Evolutionary conservation across 1,139 yeast genomes (phyloP).

Genomic region (Wickerhamomyces sp.): DNA sequence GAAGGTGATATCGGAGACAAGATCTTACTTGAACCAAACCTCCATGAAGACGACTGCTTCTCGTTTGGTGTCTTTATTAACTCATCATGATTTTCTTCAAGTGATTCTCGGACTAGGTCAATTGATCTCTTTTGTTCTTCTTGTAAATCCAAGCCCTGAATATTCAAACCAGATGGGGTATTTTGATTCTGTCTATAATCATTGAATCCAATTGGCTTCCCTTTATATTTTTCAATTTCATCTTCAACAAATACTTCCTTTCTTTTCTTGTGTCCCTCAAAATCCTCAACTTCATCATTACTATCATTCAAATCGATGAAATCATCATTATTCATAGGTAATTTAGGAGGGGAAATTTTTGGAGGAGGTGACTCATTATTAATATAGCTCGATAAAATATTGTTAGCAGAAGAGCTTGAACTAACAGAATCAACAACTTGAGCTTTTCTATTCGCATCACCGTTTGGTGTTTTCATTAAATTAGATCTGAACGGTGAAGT

Average conservation of each 20-base stretch:
- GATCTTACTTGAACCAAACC: conserved; percentile 7
- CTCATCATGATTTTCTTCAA: not conserved
- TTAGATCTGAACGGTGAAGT: conserved; percentile 17
- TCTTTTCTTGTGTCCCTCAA: not conserved
- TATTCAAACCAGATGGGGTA: conserved; percentile 18
- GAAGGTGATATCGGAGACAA: conserved; percentile 13
- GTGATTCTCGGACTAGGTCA: not conserved
- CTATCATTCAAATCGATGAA: conserved; percentile 21
- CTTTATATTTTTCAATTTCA: conserved; percentile 15
- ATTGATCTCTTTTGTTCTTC: not conserved
- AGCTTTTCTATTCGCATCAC: conserved; percentile 28
- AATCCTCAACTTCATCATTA: conserved; percentile 7
- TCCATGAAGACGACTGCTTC: conserved; percentile 1
- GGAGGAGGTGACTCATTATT: conserved; percentile 19
- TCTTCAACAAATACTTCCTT: conserved; percentile 4
- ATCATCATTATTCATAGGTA: conserved; percentile 15
- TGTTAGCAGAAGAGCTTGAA: conserved; percentile 19
- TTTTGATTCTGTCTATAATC: conserved; percentile 16
- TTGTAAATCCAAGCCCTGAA: conserved; percentile 10
- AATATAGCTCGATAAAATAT: conserved; percentile 19
- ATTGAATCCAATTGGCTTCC: conserved; percentile 12
- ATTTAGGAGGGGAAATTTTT: conserved; percentile 14
- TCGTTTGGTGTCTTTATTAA: conserved; percentile 3
- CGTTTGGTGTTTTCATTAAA: conserved; percentile 18
- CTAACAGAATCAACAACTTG: conserved; percentile 25